phyloP scores from a whole-genome alignment of 495 filamentous ascomycete genomes.

The Cercophora sp. region DNA sequence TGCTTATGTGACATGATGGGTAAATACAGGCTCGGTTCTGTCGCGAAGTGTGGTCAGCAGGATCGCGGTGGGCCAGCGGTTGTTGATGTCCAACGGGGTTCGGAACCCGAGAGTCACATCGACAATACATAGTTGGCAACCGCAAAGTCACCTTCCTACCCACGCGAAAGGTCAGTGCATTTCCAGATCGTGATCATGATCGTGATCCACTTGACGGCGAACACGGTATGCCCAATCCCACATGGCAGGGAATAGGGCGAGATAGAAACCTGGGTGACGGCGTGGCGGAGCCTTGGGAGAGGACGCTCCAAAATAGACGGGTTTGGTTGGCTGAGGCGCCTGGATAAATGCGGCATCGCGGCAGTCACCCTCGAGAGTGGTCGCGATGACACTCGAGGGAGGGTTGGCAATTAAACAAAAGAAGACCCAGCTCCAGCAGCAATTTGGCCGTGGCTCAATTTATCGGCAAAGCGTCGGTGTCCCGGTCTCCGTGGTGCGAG shows the following conservation, averaged over 20 bases:
- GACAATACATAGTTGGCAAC: background rate
- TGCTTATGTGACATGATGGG: no score
- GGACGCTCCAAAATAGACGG: constrained; percentile 1
- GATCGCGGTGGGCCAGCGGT: no score
- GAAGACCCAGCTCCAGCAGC: background rate
- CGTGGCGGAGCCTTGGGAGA: background rate
- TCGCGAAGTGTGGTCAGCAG: no score
- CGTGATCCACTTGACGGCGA: background rate
- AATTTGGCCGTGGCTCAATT: constrained; percentile 2
- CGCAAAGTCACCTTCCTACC: background rate
- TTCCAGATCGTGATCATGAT: background rate
- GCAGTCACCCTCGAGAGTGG: background rate
- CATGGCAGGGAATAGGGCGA: no score
- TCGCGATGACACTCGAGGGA: no score
- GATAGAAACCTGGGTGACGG: background rate
- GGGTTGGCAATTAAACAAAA: background rate
- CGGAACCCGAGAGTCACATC: no score
- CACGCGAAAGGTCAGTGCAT: background rate
- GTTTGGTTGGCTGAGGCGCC: constrained; percentile 5
- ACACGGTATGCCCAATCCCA: no score
- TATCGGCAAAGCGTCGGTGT: background rate
- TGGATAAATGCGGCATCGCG: constrained; percentile 1
- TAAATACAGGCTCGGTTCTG: no score
- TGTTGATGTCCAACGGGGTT: no score
- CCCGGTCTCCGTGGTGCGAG: background rate